Conservation (phyloP, 2,329 filamentous ascomycete genomes). For the Coniochaeta sp. region DNA sequence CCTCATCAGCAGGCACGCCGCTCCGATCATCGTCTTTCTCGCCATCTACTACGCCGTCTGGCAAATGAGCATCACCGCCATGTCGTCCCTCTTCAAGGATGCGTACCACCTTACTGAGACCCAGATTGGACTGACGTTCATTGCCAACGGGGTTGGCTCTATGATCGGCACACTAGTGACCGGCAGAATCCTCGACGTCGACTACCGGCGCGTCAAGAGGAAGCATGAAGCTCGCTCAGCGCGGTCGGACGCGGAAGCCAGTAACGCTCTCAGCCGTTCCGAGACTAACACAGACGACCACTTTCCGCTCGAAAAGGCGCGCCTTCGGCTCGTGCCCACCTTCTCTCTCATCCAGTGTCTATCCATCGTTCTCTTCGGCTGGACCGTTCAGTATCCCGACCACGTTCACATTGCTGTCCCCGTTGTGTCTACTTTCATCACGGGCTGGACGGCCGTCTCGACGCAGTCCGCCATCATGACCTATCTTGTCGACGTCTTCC, state of each 20-base stretch:
- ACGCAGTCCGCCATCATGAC: slow-evolving; percentile 41
- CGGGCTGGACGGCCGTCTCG: slow-evolving; percentile 43
- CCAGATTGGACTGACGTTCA: slow-evolving; percentile 42
- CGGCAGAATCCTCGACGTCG: slow-evolving; percentile 42
- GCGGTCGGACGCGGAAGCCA: too few relatives aligned
- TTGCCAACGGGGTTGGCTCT: slow-evolving; percentile 47
- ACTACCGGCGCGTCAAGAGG: slow-evolving; percentile 36
- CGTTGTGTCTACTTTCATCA: slow-evolving; percentile 41
- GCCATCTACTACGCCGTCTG: slow-evolving; percentile 45
- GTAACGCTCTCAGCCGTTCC: too few relatives aligned
- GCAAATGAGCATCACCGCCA: slow-evolving; percentile 48
- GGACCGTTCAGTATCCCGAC: slow-evolving; percentile 22
- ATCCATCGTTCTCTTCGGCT: slow-evolving; percentile 43
- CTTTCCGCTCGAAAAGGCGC: slow-evolving; percentile 43
- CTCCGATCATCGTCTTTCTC: slow-evolving; percentile 37
- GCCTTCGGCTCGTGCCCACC: slow-evolving; percentile 38
- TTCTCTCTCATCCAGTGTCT: slow-evolving; percentile 36
- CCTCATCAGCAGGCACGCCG: slow-evolving; percentile 33
- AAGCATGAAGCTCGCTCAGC: slow-evolving; percentile 5
- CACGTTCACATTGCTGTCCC: slow-evolving; percentile 39
- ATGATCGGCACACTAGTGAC: slow-evolving; percentile 44
- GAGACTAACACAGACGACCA: slow-evolving; percentile 8
- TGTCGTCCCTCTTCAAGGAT: slow-evolving; percentile 38
- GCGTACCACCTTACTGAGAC: slow-evolving; percentile 34
- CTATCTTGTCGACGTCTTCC: slow-evolving; percentile 46